Evolutionary conservation across 1,284 basidiomycete species (phyloP).

Genomic region (Pholiota adiposa): DNA sequence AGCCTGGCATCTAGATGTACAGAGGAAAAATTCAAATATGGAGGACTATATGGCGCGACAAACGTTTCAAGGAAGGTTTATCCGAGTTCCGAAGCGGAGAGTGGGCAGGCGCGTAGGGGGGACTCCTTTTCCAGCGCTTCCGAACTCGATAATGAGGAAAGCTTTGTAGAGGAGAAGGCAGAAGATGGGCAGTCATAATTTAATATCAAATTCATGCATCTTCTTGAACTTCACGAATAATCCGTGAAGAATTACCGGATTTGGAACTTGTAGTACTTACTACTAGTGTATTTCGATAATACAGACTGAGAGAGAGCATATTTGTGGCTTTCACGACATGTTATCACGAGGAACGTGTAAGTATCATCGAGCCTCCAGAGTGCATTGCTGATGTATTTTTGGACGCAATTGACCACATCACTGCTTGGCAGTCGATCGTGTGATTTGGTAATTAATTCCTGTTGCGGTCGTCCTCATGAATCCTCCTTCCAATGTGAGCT

Average conservation of each 20-base stretch:
- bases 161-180: too few species aligned
- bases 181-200: too few species aligned
- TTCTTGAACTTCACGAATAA: background rate
- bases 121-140: too few species aligned
- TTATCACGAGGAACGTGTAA: too few species aligned
- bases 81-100: background rate
- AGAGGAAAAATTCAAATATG: background rate
- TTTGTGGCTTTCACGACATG: too few species aligned
- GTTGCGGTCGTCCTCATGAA: slow-evolving; percentile 3
- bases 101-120: background rate
- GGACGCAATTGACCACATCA: background rate
- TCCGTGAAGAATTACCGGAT: background rate
- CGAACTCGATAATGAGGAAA: too few species aligned
- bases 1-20: background rate
- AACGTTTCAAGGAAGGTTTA: background rate
- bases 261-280: too few species aligned
- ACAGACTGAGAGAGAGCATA: too few species aligned
- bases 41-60: background rate
- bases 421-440: slow-evolving; percentile 6
- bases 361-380: background rate
- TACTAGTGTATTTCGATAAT: too few species aligned
- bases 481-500: slow-evolving; percentile 45
- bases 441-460: background rate
- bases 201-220: too few species aligned
- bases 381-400: background rate